Evolutionary conservation across 345 rosid species (phyloP).

Genomic region (Eucalyptus shirleyi): DNA sequence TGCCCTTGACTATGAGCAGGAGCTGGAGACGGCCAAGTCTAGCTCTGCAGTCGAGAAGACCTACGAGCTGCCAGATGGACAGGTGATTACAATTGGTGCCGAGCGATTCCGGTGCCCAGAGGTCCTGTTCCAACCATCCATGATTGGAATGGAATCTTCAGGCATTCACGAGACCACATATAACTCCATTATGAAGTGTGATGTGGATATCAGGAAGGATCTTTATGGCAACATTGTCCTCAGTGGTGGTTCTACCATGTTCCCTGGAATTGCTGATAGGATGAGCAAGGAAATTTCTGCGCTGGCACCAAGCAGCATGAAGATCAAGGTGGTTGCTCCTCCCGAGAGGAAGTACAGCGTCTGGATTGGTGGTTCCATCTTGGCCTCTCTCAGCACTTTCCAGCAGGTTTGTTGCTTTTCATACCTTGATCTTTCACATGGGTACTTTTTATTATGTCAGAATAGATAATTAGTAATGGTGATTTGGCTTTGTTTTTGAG

Average conservation of each 20-base stretch:
- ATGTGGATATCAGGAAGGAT: slow-evolving; percentile 85
- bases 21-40: slow-evolving; percentile 81
- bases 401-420: slow-evolving; percentile 42
- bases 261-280: slow-evolving; percentile 78
- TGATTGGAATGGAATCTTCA: slow-evolving; percentile 95
- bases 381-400: slow-evolving; percentile 95
- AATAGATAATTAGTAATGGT: not conserved
- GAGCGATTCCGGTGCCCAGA: slow-evolving; percentile 94
- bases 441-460: not conserved
- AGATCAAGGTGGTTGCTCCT: slow-evolving; percentile 90
- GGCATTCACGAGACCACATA: slow-evolving; percentile 91
- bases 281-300: slow-evolving; percentile 96
- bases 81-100: slow-evolving; percentile 86
- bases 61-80: slow-evolving; percentile 83
- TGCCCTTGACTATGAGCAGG: slow-evolving; percentile 89
- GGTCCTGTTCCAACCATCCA: slow-evolving; percentile 89
- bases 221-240: slow-evolving; percentile 85
- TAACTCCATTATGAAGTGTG: slow-evolving; percentile 93
- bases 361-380: slow-evolving; percentile 90
- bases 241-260: slow-evolving; percentile 96
- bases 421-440: not conserved
- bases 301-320: slow-evolving; percentile 93
- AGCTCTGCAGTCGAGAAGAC: slow-evolving; percentile 82
- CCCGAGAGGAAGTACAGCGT: slow-evolving; percentile 92
- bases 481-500: not conserved